These are phyloP conservation scores for Coemansia sp. DNA, from an alignment of 192 early-diverging fungal species.

Conservation along the genomic window DNA sequence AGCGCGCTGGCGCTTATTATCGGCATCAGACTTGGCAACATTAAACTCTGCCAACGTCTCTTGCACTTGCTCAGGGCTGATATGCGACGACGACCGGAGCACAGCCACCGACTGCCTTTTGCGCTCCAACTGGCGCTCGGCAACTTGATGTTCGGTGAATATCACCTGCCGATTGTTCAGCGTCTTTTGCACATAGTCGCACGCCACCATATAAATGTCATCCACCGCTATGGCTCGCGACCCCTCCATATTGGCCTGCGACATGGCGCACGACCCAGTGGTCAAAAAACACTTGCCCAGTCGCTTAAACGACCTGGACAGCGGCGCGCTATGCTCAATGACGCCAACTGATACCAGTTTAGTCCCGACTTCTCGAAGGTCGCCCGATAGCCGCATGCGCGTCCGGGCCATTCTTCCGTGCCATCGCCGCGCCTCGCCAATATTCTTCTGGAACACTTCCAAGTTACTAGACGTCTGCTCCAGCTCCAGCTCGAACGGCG, in stretches of 20 bases:
- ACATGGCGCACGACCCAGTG: slow-evolving; percentile 30
- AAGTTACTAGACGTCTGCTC: slow-evolving; percentile 38
- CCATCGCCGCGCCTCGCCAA: slow-evolving; percentile 40
- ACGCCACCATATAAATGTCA: slow-evolving; percentile 34
- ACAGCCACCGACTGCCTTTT: slow-evolving; percentile 56
- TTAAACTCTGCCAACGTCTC: slow-evolving; percentile 53
- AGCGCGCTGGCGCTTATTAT: slow-evolving; percentile 40
- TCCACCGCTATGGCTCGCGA: slow-evolving; percentile 49
- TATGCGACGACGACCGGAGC: slow-evolving; percentile 48
- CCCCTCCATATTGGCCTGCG: slow-evolving; percentile 53
- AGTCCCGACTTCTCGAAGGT: slow-evolving; percentile 37
- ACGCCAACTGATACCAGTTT: slow-evolving; percentile 49
- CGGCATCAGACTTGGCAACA: slow-evolving; percentile 49
- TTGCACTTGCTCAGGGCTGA: slow-evolving; percentile 47
- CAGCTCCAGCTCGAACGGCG: slow-evolving; percentile 46
- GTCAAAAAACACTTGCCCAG: slow-evolving; percentile 51
- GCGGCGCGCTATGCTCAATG: slow-evolving; percentile 38
- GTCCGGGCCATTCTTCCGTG: slow-evolving; percentile 54
- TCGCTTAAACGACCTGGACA: slow-evolving; percentile 44
- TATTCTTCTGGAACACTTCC: slow-evolving; percentile 42
- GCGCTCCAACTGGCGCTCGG: slow-evolving; percentile 54
- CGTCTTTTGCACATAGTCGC: slow-evolving; percentile 50
- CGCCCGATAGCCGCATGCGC: slow-evolving; percentile 37
- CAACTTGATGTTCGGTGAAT: slow-evolving; percentile 55
- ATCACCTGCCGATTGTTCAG: slow-evolving; percentile 52